A percentile compares a stretch with the other conserved stretches of the same genome.
phyloP scores from a whole-genome alignment of 1,139 yeast species.

The Debaryomyces robertsiae region DNA sequence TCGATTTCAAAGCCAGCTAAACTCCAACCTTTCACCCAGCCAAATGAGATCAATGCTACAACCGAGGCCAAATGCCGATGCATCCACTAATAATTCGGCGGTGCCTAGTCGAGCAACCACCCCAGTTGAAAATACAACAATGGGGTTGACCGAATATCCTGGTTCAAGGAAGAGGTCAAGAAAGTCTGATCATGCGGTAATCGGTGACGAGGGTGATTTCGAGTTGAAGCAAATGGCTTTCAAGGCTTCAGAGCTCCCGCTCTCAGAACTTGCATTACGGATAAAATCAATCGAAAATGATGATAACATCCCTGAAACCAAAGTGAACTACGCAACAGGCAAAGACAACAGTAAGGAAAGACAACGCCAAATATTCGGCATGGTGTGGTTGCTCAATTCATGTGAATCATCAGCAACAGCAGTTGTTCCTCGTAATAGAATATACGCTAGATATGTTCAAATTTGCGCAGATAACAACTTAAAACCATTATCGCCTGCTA shows the following conservation, averaged over 20 bases:
- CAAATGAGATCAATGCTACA: conserved; percentile 2
- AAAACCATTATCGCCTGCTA: conserved; percentile 81
- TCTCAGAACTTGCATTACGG: conserved; percentile 53
- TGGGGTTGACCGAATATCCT: conserved; percentile 8
- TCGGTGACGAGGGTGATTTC: conserved; percentile 41
- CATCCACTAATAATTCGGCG: conserved; percentile 6
- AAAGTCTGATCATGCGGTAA: conserved; percentile 37
- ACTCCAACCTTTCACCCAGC: not conserved
- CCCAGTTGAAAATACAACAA: conserved; percentile 11
- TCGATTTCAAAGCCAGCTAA: conserved; percentile 1
- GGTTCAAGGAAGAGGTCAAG: conserved; percentile 33
- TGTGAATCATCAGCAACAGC: conserved; percentile 68
- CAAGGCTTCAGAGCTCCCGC: conserved; percentile 42
- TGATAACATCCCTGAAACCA: conserved; percentile 18
- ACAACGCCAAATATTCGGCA: conserved; percentile 76
- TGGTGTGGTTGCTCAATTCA: conserved; percentile 74
- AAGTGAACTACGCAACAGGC: conserved; percentile 8
- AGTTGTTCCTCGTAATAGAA: conserved; percentile 80
- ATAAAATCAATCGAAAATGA: conserved; percentile 51
- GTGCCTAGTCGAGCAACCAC: conserved; percentile 8
- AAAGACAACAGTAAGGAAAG: conserved; percentile 51
- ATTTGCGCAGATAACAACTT: conserved; percentile 68
- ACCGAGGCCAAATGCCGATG: not conserved
- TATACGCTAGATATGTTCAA: conserved; percentile 78
- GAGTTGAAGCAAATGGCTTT: conserved; percentile 55